Conservation (phyloP, 2,329 filamentous ascomycete species). For the Lasiodiplodia theobromae region DNA sequence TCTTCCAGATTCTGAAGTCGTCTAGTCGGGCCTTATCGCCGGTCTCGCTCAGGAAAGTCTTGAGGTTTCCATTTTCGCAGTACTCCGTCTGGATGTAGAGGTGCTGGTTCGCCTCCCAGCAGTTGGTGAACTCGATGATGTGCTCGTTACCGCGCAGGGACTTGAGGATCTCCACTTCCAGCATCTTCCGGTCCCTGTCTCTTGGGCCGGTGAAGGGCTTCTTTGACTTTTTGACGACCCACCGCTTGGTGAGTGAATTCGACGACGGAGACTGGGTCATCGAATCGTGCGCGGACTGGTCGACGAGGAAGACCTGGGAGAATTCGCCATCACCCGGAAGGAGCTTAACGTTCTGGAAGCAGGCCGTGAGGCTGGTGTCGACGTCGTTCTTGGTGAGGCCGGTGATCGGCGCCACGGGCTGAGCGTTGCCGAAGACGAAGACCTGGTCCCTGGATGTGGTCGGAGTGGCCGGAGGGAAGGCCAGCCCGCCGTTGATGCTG, state of each 20-base stretch:
- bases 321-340: conserved; percentile 86
- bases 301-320: conserved; percentile 87
- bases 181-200: conserved; percentile 83
- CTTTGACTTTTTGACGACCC: conserved; percentile 92
- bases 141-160: conserved; percentile 83
- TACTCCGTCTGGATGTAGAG: conserved; percentile 98
- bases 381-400: conserved; percentile 74
- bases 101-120: conserved; percentile 85
- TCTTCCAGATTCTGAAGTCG: conserved; percentile 99
- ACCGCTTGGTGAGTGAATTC: conserved; percentile 60
- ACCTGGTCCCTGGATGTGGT: conserved; percentile 70
- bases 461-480: conserved; percentile 80
- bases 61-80: conserved; percentile 91
- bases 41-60: conserved; percentile 81
- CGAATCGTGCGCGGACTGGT: conserved; percentile 52
- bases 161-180: conserved; percentile 82
- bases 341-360: conserved; percentile 81
- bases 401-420: conserved; percentile 68
- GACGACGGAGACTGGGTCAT: conserved; percentile 39
- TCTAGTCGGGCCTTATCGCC: conserved; percentile 87
- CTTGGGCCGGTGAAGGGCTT: conserved; percentile 77
- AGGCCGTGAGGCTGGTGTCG: conserved; percentile 74
- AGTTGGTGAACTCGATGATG: conserved; percentile 81
- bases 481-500: conserved; percentile 51
- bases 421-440: conserved; percentile 63